Evolutionary conservation across 176 grass and related monocot species (phyloP).

Genomic region (Alopecurus myosuroides): DNA sequence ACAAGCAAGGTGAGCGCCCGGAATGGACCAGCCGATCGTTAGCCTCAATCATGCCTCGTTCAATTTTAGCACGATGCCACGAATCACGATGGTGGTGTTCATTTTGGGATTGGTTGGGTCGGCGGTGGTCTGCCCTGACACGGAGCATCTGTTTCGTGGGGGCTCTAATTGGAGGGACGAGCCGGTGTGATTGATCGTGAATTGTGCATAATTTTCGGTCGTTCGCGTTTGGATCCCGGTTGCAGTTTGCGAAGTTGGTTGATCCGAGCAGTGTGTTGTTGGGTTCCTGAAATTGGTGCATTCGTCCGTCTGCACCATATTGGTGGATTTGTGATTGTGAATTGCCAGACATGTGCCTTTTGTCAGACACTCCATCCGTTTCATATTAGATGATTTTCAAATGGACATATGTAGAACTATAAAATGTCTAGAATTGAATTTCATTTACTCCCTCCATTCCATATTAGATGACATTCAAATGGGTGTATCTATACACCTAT

Average conservation of each 20-base stretch:
- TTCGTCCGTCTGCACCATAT: not conserved
- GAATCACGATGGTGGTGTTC: not conserved
- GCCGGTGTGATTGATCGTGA: not conserved
- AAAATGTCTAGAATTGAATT: too few relatives aligned
- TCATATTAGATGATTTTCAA: too few relatives aligned
- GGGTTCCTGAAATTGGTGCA: not conserved
- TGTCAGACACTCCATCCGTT: too few relatives aligned
- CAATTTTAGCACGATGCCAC: not conserved
- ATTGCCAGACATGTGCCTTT: not conserved
- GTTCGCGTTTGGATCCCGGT: not conserved
- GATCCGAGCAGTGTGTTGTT: not conserved
- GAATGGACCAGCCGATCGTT: not conserved
- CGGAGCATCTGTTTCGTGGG: not conserved
- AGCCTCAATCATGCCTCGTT: not conserved
- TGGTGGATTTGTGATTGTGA: not conserved
- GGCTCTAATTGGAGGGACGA: not conserved
- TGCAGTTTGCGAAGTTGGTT: not conserved
- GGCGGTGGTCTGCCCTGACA: not conserved
- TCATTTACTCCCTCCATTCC: too few relatives aligned
- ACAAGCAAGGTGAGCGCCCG: slow-evolving; percentile 69
- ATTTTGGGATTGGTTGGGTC: not conserved
- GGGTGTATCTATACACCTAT: too few relatives aligned
- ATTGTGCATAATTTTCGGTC: not conserved
- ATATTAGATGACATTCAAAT: too few relatives aligned
- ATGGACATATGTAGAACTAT: too few relatives aligned